Base-by-base conservation (phyloP, 1,284 basidiomycete species). In the Phaffia rhodozyma region DNA sequence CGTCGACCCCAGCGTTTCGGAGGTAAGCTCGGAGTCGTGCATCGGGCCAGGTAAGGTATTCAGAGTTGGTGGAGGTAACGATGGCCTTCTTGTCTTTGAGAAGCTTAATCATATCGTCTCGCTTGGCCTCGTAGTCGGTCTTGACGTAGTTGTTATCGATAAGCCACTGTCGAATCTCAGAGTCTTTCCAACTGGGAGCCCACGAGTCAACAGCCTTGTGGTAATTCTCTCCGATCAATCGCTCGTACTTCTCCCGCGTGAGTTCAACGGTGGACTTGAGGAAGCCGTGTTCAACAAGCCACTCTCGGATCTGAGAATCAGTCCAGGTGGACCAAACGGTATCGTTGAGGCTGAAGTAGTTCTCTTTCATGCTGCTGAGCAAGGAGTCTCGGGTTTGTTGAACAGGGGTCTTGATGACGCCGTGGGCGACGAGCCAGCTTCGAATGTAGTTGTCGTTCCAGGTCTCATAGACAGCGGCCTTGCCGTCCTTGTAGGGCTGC, bases 21-120 rank as follows among this genome's bases (percentile, higher is more conserved):
- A 92, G 80, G 73, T 85, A 90, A 0, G 87, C 88, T 61, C 90
- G 86, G 38, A 93, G 82, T 55, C 89, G 83, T 3, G 90, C 87
- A 70, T 92, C 89, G 20, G 90, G 89, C 90, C 90, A 93, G n/a
- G 82, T 80, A 58, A 91, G 78, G 74, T 90, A 91, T 1, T 82
- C 78, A 3, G 80, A 7, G 79, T 76, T 49, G 27, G 34, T 25
- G 13, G 58, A 57, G 23, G 77, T 77, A 0, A 75, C 71, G 27
- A 76, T 75, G 30, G 71, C 68, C 53, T 80, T 79, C 71, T 76
- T 72, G 62, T 67, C 60, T 43, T 48, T 48, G 61, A 67, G 58
- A 61, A 67, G 49, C 61, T 63, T 67, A 61, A 68, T 58, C 53
- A 67, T 67, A 68, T 91, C 82, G 66, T 89, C 85, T 56, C 89